Evolutionary conservation across 768 basidiomycete species (phyloP).

Genomic region (Pleurotus tuber-regium): DNA sequence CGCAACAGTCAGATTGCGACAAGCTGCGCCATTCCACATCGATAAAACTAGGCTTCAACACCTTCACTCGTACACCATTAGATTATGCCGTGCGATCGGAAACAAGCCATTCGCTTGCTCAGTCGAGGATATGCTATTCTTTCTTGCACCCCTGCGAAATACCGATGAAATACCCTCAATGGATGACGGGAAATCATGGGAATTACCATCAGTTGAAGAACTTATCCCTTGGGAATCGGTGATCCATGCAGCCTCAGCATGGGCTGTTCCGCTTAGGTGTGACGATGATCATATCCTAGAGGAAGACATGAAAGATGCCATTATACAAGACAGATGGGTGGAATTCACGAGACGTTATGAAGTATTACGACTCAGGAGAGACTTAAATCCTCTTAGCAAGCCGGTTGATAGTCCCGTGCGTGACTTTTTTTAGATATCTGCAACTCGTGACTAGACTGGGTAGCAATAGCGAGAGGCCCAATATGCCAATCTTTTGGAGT

Average conservation of each 20-base stretch:
- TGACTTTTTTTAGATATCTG: conserved; percentile 14
- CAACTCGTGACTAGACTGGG: conserved; percentile 4
- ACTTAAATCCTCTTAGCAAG: conserved; percentile 73
- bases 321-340: conserved; percentile 75
- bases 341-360: conserved; percentile 75
- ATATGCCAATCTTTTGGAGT: conserved; percentile 63
- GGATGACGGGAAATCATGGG: conserved; percentile 13
- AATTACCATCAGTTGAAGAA: conserved; percentile 35
- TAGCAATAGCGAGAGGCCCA: conserved; percentile 52
- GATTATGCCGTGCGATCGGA: conserved; percentile 56
- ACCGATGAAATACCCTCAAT: conserved; percentile 32
- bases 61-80: conserved; percentile 60
- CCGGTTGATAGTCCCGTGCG: conserved; percentile 63
- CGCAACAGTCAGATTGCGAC: conserved; percentile 39
- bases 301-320: conserved; percentile 53
- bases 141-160: conserved; percentile 58
- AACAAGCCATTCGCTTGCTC: conserved; percentile 69
- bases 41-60: conserved; percentile 42
- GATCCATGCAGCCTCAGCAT: conserved; percentile 46
- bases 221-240: conserved; percentile 67
- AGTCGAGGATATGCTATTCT: conserved; percentile 55
- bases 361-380: conserved; percentile 51
- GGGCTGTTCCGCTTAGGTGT: conserved; percentile 46
- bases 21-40: conserved; percentile 48
- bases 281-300: conserved; percentile 34